Base-by-base conservation (phyloP, 495 filamentous ascomycete genomes). In the Pyronema domesticum region DNA sequence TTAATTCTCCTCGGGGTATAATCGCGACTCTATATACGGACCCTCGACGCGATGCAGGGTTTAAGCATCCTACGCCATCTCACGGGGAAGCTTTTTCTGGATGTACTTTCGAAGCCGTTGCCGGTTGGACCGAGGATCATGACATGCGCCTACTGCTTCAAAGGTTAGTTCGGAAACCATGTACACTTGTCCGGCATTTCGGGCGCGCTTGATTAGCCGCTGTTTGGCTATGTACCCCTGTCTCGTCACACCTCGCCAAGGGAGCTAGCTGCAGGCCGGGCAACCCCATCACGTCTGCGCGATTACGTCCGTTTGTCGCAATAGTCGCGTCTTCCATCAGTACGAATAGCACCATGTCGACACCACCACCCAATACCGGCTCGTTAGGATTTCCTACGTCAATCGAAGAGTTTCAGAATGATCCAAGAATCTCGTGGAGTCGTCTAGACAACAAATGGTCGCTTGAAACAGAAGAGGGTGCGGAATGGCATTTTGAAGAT, bases 331-430 rank as follows among this genome's bases (percentile, higher is more conserved):
- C 23, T 2, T 30, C 23, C 5, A 30, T 30, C 23, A 30, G 23
- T 30, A 30, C 23, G 23, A 63, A 60, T 96, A 96, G 66, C 91
- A 96, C 68, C 95, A 94, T 60, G 89, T 96, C 58, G 89, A 96
- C 70, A 72, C 94, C 56, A 84, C 79, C 40, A 78, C 89, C 51
- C 89, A 95, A 59, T 30, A 30, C 23, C 23, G 23, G 80, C 94
- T 42, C 45, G 45, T 14, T 19, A 19, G 13, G 9, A 10, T 89
- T 91, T 56, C 86, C 86, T 15, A 78, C 75, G 49, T 75, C 85
- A 57, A 75, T 76, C 3, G 72, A 79, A 55, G 79, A 89, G 30
- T 95, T 96, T 66, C 80, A 83, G 55, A 70, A 71, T 54, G 89
- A 96, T 65, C 75, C 82, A 18, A 85, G 89, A 57, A 82, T 95